These are phyloP conservation scores for Prosopis cineraria DNA, from an alignment of 306 rosid species.

Conservation along the genomic window DNA sequence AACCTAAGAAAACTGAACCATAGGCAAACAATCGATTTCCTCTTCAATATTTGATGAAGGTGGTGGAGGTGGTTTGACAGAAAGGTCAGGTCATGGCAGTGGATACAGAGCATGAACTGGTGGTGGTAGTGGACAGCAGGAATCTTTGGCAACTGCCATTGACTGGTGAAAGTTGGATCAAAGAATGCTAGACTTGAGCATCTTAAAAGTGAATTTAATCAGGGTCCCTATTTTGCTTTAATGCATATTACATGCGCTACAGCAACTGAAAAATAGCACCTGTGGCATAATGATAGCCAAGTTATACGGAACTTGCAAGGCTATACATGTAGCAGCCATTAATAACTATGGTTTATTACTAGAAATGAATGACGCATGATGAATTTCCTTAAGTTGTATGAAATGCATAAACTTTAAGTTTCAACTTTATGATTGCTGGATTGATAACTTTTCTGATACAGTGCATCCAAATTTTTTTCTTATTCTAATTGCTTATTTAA, in stretches of 20 bases:
- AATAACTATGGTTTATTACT: neutral
- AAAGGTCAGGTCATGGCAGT: neutral
- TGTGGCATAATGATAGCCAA: neutral
- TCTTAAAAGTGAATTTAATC: neutral
- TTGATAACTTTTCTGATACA: neutral
- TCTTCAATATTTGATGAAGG: neutral
- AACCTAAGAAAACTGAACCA: neutral
- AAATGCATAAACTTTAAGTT: neutral
- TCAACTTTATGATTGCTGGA: neutral
- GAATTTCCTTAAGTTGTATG: neutral
- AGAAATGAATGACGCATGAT: conserved; percentile 1
- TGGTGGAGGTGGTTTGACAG: neutral
- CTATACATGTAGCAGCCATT: neutral
- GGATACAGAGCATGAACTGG: neutral
- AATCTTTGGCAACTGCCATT: neutral
- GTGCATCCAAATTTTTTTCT: conserved; percentile 7
- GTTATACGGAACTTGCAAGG: neutral
- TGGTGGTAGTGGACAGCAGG: neutral
- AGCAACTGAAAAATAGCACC: neutral
- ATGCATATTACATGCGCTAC: neutral
- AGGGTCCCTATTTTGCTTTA: neutral
- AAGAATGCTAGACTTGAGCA: neutral
- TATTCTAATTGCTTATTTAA: conserved; percentile 13
- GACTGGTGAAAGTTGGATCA: neutral
- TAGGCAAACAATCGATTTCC: neutral